Conservation (phyloP, 805 yeast species). For the Lipomyces yamadae region DNA sequence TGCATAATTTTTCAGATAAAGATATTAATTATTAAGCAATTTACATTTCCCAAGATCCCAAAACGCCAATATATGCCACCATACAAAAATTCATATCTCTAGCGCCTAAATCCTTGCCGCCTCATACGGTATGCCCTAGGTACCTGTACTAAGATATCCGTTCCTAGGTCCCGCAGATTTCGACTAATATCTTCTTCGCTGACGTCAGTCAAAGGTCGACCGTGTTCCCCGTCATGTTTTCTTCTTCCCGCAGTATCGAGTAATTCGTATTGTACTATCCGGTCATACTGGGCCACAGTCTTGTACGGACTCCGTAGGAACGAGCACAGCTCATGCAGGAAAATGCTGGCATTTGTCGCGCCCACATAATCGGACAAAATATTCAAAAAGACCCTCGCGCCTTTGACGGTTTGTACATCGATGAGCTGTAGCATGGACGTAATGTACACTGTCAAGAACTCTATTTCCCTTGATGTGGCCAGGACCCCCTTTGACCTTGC, state of each 20-base stretch:
- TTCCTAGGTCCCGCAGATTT: constrained; percentile 10
- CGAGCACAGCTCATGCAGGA: constrained; percentile 27
- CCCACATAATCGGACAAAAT: constrained; percentile 30
- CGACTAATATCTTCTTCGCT: constrained; percentile 6
- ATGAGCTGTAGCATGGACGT: constrained; percentile 20
- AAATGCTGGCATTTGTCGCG: constrained; percentile 13
- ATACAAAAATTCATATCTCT: not conserved
- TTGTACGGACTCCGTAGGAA: constrained; percentile 28
- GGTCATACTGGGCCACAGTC: constrained; percentile 29
- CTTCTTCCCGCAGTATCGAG: constrained; percentile 4
- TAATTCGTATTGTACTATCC: constrained; percentile 22
- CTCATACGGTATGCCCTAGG: constrained; percentile 25
- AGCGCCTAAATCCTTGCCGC: constrained; percentile 6
- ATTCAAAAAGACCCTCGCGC: constrained; percentile 12
- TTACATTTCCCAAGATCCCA: not conserved
- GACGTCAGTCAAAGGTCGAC: constrained; percentile 12
- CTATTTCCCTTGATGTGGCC: constrained; percentile 21
- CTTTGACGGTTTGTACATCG: constrained; percentile 23
- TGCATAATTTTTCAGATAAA: not conserved
- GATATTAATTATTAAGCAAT: not conserved
- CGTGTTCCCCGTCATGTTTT: not conserved
- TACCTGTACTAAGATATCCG: constrained; percentile 17
- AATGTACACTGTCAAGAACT: constrained; percentile 24
- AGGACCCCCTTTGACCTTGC: not conserved
- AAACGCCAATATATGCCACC: not conserved